Evolutionary conservation across 176 grass and related monocot species (phyloP).

Genomic region (Lolium perenne): DNA sequence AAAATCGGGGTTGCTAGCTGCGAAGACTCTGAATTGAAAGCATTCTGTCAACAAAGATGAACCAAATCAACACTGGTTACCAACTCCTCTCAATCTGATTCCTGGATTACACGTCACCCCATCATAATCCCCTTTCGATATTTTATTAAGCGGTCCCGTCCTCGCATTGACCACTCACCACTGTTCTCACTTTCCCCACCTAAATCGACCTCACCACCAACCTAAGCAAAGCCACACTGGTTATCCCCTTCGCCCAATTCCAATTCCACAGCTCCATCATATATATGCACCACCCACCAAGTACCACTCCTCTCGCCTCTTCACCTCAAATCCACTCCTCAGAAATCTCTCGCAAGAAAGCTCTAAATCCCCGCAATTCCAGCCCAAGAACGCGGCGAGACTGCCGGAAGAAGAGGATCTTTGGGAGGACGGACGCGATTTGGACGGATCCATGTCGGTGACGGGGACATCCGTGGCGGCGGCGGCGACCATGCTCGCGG

Average conservation of each 20-base stretch:
- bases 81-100: no score
- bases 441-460: conserved; percentile 46
- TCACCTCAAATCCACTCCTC: conserved; percentile 8
- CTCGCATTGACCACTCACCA: conserved; percentile 2
- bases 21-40: no score
- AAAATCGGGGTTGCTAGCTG: no score
- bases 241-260: background rate
- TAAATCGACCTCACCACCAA: conserved; percentile 3
- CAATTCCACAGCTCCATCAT: background rate
- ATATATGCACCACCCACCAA: background rate
- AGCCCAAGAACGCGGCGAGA: conserved; percentile 28
- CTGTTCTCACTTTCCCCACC: conserved; percentile 7
- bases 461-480: conserved; percentile 46
- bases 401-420: conserved; percentile 16
- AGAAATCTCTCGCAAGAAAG: background rate
- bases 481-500: conserved; percentile 59
- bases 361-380: background rate
- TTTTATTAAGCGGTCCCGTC: background rate
- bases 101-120: no score
- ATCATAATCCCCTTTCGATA: background rate
- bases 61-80: no score
- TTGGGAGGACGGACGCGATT: background rate
- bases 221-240: background rate
- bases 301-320: background rate
- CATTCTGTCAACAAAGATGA: no score